These are phyloP conservation scores for Sarocladium oryzae DNA, from an alignment of 2,329 filamentous ascomycete genomes.

Conservation along the genomic window DNA sequence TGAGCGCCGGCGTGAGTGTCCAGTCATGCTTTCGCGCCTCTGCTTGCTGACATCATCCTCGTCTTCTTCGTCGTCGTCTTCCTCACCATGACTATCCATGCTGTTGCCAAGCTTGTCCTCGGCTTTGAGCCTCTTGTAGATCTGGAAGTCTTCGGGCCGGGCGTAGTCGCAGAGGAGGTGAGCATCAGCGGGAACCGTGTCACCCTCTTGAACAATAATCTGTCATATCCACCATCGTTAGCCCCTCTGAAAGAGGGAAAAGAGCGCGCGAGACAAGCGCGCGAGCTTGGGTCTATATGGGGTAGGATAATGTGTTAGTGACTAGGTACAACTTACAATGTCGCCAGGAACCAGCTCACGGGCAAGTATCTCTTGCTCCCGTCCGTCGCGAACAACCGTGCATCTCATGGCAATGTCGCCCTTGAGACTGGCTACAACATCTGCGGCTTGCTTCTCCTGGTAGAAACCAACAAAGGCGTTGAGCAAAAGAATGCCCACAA, in stretches of 20 bases:
- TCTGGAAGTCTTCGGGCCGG: constrained; percentile 48
- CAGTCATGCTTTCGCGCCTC: background rate
- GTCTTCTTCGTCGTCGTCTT: constrained; percentile 24
- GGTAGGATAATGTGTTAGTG: no score
- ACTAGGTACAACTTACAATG: constrained; percentile 49
- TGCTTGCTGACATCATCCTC: background rate
- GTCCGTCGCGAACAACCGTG: constrained; percentile 59
- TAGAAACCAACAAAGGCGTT: constrained; percentile 76
- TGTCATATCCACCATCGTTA: no score
- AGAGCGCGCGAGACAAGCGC: no score
- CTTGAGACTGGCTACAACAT: constrained; percentile 68
- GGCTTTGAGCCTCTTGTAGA: constrained; percentile 53
- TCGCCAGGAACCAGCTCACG: constrained; percentile 71
- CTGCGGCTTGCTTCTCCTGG: constrained; percentile 74
- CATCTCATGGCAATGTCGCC: constrained; percentile 74
- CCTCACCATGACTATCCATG: constrained; percentile 46
- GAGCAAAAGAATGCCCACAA: constrained; percentile 66
- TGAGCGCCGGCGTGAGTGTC: constrained; percentile 1
- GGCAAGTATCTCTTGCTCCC: constrained; percentile 62
- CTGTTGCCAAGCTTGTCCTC: constrained; percentile 52
- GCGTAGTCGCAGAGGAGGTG: constrained; percentile 69
- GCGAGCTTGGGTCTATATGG: no score
- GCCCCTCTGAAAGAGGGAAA: no score
- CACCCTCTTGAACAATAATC: constrained; percentile 66
- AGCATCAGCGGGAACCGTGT: constrained; percentile 62